Evolutionary conservation across 2,329 filamentous ascomycete genomes (phyloP).

Genomic region (Alternaria dauci): DNA sequence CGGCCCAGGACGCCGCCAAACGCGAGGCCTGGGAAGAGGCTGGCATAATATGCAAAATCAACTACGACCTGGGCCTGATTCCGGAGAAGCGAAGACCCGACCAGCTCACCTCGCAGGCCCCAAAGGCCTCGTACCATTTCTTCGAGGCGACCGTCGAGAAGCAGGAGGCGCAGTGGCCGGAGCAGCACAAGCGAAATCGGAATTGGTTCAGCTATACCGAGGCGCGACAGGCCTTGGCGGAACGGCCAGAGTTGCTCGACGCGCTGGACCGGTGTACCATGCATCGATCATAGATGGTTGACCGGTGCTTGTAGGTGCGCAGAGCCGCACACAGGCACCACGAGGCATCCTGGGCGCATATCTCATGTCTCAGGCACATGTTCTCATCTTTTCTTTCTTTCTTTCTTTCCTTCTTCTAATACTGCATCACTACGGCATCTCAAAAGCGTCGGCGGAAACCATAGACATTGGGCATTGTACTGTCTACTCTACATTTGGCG

Average conservation of each 20-base stretch:
- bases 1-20: slow-evolving; percentile 80
- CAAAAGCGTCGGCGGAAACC: slow-evolving; percentile 39
- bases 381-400: slow-evolving; percentile 6
- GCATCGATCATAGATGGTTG: slow-evolving; percentile 43
- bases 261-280: slow-evolving; percentile 81
- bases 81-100: slow-evolving; percentile 73
- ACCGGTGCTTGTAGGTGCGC: slow-evolving; percentile 20
- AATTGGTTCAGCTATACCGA: slow-evolving; percentile 88
- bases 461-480: slow-evolving; percentile 31
- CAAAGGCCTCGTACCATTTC: slow-evolving; percentile 81
- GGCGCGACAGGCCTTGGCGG: slow-evolving; percentile 78
- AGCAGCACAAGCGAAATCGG: slow-evolving; percentile 88
- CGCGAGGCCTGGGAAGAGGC: slow-evolving; percentile 98
- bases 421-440: slow-evolving; percentile 40
- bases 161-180: slow-evolving; percentile 89
- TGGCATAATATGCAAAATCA: slow-evolving; percentile 85
- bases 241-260: slow-evolving; percentile 85
- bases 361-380: not conserved
- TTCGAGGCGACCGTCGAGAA: slow-evolving; percentile 88
- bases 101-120: slow-evolving; percentile 65
- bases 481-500: slow-evolving; percentile 33
- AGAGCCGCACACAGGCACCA: slow-evolving; percentile 19
- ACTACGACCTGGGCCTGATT: slow-evolving; percentile 86
- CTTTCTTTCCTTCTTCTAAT: slow-evolving; percentile 30
- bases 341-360: not conserved